Evolutionary conservation across 2,329 filamentous ascomycete species (phyloP).

Genomic region (Cladophialophora immunda): DNA sequence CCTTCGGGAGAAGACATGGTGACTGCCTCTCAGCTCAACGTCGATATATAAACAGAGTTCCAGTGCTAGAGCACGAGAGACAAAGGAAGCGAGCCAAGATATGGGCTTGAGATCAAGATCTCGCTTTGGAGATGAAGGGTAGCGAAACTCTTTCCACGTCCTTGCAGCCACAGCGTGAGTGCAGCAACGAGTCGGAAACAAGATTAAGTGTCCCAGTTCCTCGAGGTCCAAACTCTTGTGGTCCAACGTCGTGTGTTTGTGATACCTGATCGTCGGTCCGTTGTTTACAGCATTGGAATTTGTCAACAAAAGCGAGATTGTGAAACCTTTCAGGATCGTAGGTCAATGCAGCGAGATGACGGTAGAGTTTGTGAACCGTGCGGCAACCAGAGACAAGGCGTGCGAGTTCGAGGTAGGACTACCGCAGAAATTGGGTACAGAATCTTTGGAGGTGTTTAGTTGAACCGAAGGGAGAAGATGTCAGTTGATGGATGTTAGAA

Average conservation of each 20-base stretch:
- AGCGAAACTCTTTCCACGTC: neutral
- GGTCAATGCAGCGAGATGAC: slow-evolving; percentile 15
- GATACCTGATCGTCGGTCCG: slow-evolving; percentile 22
- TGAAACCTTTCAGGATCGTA: slow-evolving; percentile 26
- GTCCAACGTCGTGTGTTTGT: slow-evolving; percentile 22
- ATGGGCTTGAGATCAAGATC: neutral
- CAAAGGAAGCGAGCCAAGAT: neutral
- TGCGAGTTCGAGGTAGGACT: neutral
- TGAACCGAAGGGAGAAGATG: neutral
- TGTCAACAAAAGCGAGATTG: slow-evolving; percentile 31
- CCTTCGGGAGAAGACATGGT: slow-evolving; percentile 24
- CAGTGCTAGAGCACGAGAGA: neutral
- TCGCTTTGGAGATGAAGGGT: neutral
- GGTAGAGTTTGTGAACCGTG: slow-evolving; percentile 33
- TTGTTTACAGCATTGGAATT: slow-evolving; percentile 33
- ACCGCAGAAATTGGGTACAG: neutral
- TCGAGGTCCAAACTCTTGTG: slow-evolving; percentile 29
- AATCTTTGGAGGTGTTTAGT: neutral
- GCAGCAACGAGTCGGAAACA: neutral
- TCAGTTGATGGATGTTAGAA: neutral
- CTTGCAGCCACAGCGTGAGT: neutral
- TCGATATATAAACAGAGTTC: neutral
- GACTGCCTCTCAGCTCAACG: neutral
- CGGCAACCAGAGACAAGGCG: slow-evolving; percentile 7
- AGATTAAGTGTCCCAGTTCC: no score